Conservation (phyloP, 2,329 filamentous ascomycete species). For the Pyricularia grisea region DNA sequence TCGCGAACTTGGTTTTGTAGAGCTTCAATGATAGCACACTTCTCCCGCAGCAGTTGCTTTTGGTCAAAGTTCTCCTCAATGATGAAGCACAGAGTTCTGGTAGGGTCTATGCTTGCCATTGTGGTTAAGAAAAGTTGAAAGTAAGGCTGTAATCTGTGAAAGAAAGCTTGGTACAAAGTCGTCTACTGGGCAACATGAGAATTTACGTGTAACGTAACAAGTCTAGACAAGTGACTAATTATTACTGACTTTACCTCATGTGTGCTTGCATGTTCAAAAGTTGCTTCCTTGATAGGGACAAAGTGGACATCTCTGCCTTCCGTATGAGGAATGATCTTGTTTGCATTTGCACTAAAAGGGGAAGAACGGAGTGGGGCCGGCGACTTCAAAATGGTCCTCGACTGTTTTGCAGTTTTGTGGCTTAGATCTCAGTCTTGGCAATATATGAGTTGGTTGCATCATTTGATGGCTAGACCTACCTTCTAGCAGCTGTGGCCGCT, state of each 20-base stretch:
- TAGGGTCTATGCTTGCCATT: not conserved
- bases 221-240: not conserved
- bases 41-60: not conserved
- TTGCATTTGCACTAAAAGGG: not conserved
- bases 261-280: not conserved
- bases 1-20: not conserved
- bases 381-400: not conserved
- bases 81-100: not conserved
- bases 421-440: not conserved
- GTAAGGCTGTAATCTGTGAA: not conserved
- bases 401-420: not conserved
- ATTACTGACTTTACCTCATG: not conserved
- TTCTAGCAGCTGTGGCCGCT: too few species aligned
- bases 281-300: not conserved
- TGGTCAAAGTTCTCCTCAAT: not conserved
- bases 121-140: not conserved
- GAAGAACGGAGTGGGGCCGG: not conserved
- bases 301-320: not conserved
- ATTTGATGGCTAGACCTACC: not conserved
- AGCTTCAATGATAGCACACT: not conserved
- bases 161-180: not conserved
- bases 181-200: not conserved
- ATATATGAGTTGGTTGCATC: not conserved
- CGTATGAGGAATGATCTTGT: not conserved
- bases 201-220: not conserved